Evolutionary conservation across 2,329 filamentous ascomycete genomes (phyloP).

Genomic region (Colletotrichum ledebouriae): DNA sequence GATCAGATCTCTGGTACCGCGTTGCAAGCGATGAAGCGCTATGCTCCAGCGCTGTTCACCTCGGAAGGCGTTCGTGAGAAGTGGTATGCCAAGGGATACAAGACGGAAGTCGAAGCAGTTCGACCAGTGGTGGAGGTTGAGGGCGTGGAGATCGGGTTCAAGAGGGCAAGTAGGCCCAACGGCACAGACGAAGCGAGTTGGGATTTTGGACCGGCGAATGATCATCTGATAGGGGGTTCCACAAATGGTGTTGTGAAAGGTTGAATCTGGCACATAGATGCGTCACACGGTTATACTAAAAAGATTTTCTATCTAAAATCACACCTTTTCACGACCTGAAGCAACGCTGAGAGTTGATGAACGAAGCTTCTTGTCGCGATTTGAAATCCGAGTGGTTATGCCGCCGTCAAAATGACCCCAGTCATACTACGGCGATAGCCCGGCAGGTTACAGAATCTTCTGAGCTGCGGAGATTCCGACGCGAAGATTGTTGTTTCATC

Average conservation of each 20-base stretch:
- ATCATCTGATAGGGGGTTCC: conserved; percentile 43
- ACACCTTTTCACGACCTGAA: background rate
- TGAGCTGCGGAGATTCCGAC: too few relatives aligned
- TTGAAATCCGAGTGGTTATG: too few relatives aligned
- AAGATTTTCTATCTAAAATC: background rate
- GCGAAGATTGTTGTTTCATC: background rate
- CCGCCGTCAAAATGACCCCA: too few relatives aligned
- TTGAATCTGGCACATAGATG: background rate
- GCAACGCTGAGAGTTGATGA: background rate
- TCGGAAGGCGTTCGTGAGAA: conserved; percentile 61
- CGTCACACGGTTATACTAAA: background rate
- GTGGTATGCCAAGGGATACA: conserved; percentile 61
- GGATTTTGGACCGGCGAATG: conserved; percentile 62
- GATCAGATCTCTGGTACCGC: conserved; percentile 74
- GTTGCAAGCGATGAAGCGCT: conserved; percentile 65
- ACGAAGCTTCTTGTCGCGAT: too few relatives aligned
- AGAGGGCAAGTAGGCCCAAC: conserved; percentile 60
- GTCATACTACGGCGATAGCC: too few relatives aligned
- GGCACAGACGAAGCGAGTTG: conserved; percentile 71
- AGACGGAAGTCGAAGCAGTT: conserved; percentile 55
- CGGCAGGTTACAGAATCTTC: too few relatives aligned
- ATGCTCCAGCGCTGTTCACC: conserved; percentile 68
- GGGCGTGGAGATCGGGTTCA: conserved; percentile 60
- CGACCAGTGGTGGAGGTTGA: conserved; percentile 61
- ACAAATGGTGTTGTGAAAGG: conserved; percentile 2